phyloP scores from a whole-genome alignment of 495 filamentous ascomycete species.

The Viridothelium virens region DNA sequence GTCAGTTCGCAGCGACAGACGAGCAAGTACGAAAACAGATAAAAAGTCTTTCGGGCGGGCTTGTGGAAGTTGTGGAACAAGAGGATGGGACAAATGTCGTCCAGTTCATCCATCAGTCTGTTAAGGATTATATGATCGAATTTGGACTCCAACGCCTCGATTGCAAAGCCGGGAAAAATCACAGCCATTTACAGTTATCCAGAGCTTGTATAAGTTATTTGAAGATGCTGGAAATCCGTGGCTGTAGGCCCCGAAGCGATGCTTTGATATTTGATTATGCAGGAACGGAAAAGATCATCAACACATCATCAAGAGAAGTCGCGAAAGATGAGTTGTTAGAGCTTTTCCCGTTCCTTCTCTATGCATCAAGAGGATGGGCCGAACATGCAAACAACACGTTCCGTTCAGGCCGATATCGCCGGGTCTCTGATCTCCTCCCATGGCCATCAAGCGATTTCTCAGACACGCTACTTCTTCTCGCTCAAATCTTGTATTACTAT shows the following conservation, averaged over 20 bases:
- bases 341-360: not conserved
- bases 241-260: constrained; percentile 6
- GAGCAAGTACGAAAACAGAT: constrained; percentile 27
- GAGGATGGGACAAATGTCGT: constrained; percentile 22
- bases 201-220: constrained; percentile 20
- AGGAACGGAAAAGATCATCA: constrained; percentile 19
- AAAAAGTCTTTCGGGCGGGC: constrained; percentile 33
- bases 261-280: not conserved
- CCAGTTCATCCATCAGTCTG: constrained; percentile 42
- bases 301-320: not conserved
- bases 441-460: not conserved
- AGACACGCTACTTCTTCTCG: not conserved
- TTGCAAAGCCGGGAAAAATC: not conserved
- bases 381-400: not conserved
- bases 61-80: constrained; percentile 31
- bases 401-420: not conserved
- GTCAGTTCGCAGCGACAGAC: constrained; percentile 22
- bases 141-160: constrained; percentile 24
- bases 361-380: not conserved
- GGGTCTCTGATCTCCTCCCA: not conserved
- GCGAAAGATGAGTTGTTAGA: not conserved
- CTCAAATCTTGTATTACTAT: not conserved
- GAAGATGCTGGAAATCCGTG: constrained; percentile 12
- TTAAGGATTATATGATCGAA: constrained; percentile 34
- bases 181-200: constrained; percentile 14